These are phyloP conservation scores for Ajuga chamaepitys DNA, from an alignment of 257 asterid genomes.

Conservation along the genomic window DNA sequence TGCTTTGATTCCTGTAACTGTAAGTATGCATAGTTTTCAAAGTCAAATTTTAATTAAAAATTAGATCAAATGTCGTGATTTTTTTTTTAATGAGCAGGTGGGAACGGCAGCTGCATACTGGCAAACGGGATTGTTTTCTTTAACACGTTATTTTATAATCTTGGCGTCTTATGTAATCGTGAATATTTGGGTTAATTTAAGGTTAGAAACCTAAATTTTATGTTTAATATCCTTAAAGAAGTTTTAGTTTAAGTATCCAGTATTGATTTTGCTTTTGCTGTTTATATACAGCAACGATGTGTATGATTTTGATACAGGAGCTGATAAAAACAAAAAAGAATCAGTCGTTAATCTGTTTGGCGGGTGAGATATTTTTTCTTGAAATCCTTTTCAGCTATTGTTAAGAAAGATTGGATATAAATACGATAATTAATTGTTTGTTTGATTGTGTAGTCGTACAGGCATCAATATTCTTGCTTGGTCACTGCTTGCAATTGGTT, in stretches of 20 bases:
- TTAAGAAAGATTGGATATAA: too few relatives aligned
- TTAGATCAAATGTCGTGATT: too few relatives aligned
- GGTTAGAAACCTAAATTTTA: conserved; percentile 34
- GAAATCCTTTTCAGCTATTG: conserved; percentile 12
- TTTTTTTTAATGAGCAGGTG: conserved; percentile 46
- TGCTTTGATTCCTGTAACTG: conserved; percentile 73
- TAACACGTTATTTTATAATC: conserved; percentile 45
- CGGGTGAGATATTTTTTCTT: conserved; percentile 38
- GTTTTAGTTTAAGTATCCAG: too few relatives aligned
- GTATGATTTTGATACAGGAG: conserved; percentile 90
- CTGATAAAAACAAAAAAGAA: conserved; percentile 89
- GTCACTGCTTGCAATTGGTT: conserved; percentile 59
- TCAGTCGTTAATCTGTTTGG: conserved; percentile 75
- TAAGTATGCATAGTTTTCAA: conserved; percentile 27
- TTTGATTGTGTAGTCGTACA: conserved; percentile 50
- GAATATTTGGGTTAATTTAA: conserved; percentile 83
- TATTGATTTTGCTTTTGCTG: too few relatives aligned
- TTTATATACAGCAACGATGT: conserved; percentile 82
- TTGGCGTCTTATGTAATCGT: conserved; percentile 61
- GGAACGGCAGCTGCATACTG: conserved; percentile 90
- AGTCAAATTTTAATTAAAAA: neutral
- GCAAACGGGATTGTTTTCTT: conserved; percentile 54
- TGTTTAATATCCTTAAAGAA: too few relatives aligned
- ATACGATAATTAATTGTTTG: too few relatives aligned
- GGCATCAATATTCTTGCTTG: conserved; percentile 59